A percentile compares a stretch with the other conserved stretches of the same genome.
Evolutionary conservation across 441 rosid genomes (phyloP).

Genomic region (Monsonia emarginata): DNA sequence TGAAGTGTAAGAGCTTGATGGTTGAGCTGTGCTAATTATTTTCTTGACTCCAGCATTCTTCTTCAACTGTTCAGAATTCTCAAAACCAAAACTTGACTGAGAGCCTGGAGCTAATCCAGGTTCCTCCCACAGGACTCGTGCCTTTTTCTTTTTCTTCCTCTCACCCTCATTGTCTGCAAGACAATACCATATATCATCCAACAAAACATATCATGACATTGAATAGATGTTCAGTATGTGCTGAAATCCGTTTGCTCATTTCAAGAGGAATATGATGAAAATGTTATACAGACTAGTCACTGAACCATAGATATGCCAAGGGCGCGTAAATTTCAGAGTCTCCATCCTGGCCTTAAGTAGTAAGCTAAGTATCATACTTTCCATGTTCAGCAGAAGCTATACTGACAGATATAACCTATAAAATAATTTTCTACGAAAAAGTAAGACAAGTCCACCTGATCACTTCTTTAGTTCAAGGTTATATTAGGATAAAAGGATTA

Average conservation of each 20-base stretch:
- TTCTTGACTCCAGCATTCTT: constrained; percentile 43
- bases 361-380: too few species aligned
- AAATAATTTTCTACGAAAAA: too few species aligned
- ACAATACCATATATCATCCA: constrained; percentile 9
- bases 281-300: too few species aligned
- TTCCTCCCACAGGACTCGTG: constrained; percentile 32
- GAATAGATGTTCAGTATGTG: not conserved
- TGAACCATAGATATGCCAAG: too few species aligned
- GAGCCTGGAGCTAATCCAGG: constrained; percentile 32
- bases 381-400: too few species aligned
- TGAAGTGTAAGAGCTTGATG: constrained; percentile 31
- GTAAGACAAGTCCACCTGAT: too few species aligned
- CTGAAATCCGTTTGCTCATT: not conserved
- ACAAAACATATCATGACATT: not conserved
- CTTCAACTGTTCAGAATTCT: constrained; percentile 39
- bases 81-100: constrained; percentile 37
- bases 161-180: constrained; percentile 60
- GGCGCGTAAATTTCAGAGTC: too few species aligned
- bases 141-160: constrained; percentile 61
- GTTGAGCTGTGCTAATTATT: constrained; percentile 26
- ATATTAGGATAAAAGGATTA: not conserved
- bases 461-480: too few species aligned
- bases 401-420: too few species aligned
- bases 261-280: too few species aligned
- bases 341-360: too few species aligned